phyloP scores from a whole-genome alignment of 1,139 yeast genomes.

The Candida tetrigidarum region DNA sequence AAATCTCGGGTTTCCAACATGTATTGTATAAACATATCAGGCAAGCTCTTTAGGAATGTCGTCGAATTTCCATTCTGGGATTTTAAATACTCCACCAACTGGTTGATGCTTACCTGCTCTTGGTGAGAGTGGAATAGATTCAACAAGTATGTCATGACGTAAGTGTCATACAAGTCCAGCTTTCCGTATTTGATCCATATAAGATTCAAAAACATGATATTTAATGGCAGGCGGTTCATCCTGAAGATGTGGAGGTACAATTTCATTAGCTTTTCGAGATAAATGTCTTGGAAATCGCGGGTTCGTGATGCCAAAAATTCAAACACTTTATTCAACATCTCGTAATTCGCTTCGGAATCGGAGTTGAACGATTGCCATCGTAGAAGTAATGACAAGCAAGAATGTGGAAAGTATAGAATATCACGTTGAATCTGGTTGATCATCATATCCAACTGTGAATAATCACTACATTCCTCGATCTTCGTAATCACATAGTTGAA shows the following conservation, averaged over 20 bases:
- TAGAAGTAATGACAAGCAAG: not conserved
- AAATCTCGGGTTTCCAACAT: constrained; percentile 7
- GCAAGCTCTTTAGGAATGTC: not conserved
- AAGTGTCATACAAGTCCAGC: not conserved
- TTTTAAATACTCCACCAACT: not conserved
- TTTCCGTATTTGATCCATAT: constrained; percentile 8
- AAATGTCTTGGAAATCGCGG: not conserved
- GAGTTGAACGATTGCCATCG: not conserved
- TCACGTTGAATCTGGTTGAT: not conserved
- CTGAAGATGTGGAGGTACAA: constrained; percentile 7
- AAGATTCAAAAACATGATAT: constrained; percentile 7
- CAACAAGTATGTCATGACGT: constrained; percentile 9
- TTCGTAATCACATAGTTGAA: not conserved
- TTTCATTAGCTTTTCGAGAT: constrained; percentile 1
- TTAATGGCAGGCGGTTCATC: constrained; percentile 4
- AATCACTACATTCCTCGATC: not conserved
- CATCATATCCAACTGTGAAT: not conserved
- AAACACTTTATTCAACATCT: not conserved
- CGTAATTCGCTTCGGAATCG: not conserved
- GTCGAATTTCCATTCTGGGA: not conserved
- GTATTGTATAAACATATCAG: not conserved
- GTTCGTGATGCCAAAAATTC: not conserved
- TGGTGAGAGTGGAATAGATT: constrained; percentile 11
- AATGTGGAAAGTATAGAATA: not conserved
- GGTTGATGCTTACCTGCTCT: not conserved